Base-by-base conservation (phyloP, 164 flowering plant genomes). In the Stephania yunnanensis region DNA sequence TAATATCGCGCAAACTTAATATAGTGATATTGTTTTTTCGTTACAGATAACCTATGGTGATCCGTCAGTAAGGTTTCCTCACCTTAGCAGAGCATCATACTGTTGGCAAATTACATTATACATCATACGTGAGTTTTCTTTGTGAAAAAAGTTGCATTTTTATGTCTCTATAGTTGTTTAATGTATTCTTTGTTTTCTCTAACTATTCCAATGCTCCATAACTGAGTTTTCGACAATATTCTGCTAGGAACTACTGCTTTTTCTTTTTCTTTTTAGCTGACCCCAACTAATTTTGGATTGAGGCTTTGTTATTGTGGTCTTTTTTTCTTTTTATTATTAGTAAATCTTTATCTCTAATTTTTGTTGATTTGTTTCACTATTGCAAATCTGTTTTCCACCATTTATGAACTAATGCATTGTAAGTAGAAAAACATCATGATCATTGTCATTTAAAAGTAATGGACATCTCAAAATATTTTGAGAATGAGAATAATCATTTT, bases 41-140 rank as follows among this genome's bases (percentile, higher is more conserved):
- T 53, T 79, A 58, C 87, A 95, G 99, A 88, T 95, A 80, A 93
- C 97, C 1, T 95, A 95, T 85, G 99, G 99, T 73, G 97, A 95
- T 84, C 99, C 99, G 25, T 83, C 78, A 7, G 99, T 86, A 22
- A 89, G 99, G 83, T 83, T 93, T 84, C 91, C 89, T 75, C 91
- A 90, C 86, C 72, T 95, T 82, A 87, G 74, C 55, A 83, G 85
- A 71, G 83, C 87, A 31, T 84, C 74, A 55, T 92, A 89, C 87
- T 86, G 84, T 73, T 95, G 99, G 99, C 83, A 86, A 46, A 85
- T 86, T 65, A 76, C 63, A 44, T 76, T 95, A 77, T 91, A 91
- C 84, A 87, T 90, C 48, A 89, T 91, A 80, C 88, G 99, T 93
- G 85, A 90, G 97, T 84, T 74, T 44, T 75, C 61, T 44, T 19